Base-by-base conservation (phyloP, 768 basidiomycete species). In the Mycena rebaudengoi region DNA sequence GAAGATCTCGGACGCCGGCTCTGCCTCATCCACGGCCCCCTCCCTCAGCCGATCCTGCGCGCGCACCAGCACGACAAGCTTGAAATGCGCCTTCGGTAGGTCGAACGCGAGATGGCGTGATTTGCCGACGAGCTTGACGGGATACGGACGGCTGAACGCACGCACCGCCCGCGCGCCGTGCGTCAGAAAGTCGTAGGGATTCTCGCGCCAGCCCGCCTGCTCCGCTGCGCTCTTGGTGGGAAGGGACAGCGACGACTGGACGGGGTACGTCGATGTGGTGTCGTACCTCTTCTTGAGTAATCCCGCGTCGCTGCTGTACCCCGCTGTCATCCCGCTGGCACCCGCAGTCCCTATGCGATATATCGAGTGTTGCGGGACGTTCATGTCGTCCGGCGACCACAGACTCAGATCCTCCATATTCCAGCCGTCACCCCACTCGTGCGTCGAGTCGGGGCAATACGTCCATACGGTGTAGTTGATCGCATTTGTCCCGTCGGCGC, bases 341-440 rank as follows among this genome's bases (percentile, higher is more conserved):
- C 46, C 48, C 23, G 29, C 58, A 5, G n/a, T 25, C 8, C 48
- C 32, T n/a, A 57, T 53, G 1, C 69, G 67, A 37, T 69, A 66
- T 43, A 71, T 43, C 40, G 69, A 50, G 52, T 64, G 68, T 43
- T 64, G 62, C 63, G 65, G 63, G 37, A 67, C 73, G 51, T 71
- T 69, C 62, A 88, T 64, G 73, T 98, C 96, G 67, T 95, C 93
- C 4, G 75, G 67, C 68, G 90, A 91, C 93, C 93, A 98, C 14
- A 99, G 65, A 66, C 92, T 95, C 61, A 99, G 75, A 78, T 99
- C 97, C 78, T 99, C 97, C 78, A 93, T 87, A 74, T 98, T 96
- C 97, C 96, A 99, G 1, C 90, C 90, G 76, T 99, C 97, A 14
- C 97, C 95, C 94, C 93, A 98, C 71, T 86, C 80, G 72, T 98